Evolutionary conservation across 192 early-diverging fungal species (phyloP), one percentile per base, ranked within the genome.

Genomic region (Fimicolochytrium jonesii): DNA sequence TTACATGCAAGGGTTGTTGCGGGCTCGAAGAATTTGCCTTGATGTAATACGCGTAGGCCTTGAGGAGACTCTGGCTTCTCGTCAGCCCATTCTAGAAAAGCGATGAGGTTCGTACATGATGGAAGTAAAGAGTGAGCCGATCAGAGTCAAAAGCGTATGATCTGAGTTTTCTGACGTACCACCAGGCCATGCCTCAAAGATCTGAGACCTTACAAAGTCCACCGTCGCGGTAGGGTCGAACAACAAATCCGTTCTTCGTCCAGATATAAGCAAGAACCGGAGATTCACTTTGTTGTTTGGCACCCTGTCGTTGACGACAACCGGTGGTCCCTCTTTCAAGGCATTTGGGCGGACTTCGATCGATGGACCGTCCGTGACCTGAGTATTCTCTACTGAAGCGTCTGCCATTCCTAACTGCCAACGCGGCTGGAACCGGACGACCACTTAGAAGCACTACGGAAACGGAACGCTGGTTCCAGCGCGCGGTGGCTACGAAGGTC

Each of bases 11-110:
- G 44, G 5, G 69, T 71, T 7, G 29, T 44, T 9, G 20, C 26
- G 7, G 35, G 49, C 46, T 77, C 76, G 11, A 77, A 49, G 52
- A 77, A 77, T 58, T 70, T 70, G 35, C 76, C 76, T 17, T 68
- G 64, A 35, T 69, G 59, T 33, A 77, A 55, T 31, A 77, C 36
- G n/a, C 76, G 49, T 6, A 77, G 45, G 35, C 59, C 59, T 10
- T 43, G 35, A 1, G 44, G 26, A 17, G 66, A 36, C 41, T 77
- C 65, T 15, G 76, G 72, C 6, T 22, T 50, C 43, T 77, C 72
- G 25, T 68, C 68, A 4, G 62, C 59, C 76, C 72, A 73, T 53
- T 74, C 71, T 68, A 53, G 28, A 51, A 62, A n/a, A n/a, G n/a
- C n/a, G n/a, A n/a, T n/a, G n/a, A n/a, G n/a, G n/a, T n/a, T n/a